Evolutionary conservation across 2,329 filamentous ascomycete genomes (phyloP), one percentile per base, ranked within the genome.

Genomic region (Colletotrichum sp.): DNA sequence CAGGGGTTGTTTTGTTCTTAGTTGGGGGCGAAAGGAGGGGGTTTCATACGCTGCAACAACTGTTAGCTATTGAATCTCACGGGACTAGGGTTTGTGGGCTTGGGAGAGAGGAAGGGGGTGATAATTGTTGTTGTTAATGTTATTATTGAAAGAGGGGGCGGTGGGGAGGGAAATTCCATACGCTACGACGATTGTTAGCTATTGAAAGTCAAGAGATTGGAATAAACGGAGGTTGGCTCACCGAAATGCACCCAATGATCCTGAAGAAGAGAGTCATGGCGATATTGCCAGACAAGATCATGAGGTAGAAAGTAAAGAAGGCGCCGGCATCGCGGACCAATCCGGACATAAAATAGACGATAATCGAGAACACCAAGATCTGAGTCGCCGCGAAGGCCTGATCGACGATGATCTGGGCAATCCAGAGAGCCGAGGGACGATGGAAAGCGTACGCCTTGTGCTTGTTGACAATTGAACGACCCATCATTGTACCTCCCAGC

Each of bases 401-500:
- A 79, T 98, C 95, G 10, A 96, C 93, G 16, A 94, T 88, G 64
- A 97, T 96, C 81, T 97, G 95, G 0, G 93, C 95, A 74, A 97
- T 93, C 92, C 95, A 97, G 1, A 97, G 86, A 0, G 95, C 95
- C 0, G 94, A 95, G 0, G 95, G 95, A 39, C 95, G 90, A 82
- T 97, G 94, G 81, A 98, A 96, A 0, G 95, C 94, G 79, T 95
- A 98, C 0, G 94, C 93, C 73, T 93, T 92, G 84, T 98, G 95
- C 82, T 97, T 98, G 83, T 96, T 95, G 76, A 98, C 90, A 49
- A 98, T 94, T 0, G 93, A 89, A 10, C 95, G 90, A 1, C 93
- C 95, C 18, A 93, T 86, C 94, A 97, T 96, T 3, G 93, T 94
- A 13, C 90, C 89, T 0, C 90, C 93, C 0, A 98, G 85, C 83